Conservation (phyloP, 2,329 filamentous ascomycete species). For the Aspergillus quadricinctus region DNA sequence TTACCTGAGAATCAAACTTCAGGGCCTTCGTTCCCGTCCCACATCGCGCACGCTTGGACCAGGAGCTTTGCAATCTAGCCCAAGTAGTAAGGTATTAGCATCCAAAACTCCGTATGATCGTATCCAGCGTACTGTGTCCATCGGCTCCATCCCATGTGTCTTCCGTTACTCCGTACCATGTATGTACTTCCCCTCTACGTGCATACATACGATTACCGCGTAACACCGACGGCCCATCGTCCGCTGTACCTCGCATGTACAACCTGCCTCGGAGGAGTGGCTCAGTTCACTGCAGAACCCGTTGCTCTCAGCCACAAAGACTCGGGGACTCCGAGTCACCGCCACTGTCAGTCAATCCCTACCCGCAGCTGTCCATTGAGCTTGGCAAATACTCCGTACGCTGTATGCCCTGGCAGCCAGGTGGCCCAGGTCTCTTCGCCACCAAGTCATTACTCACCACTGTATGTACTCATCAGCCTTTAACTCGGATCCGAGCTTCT, state of each 20-base stretch:
- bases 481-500: not conserved
- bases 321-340: conserved; percentile 6
- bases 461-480: not conserved
- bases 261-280: too few relatives aligned
- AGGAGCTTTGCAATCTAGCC: not conserved
- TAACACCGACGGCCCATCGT: not conserved
- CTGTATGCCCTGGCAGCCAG: too few relatives aligned
- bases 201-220: not conserved
- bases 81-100: not conserved
- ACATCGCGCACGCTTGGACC: conserved; percentile 12
- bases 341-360: not conserved
- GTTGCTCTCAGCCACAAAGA: not conserved
- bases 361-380: not conserved
- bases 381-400: not conserved
- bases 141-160: not conserved
- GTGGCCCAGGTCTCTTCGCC: not conserved
- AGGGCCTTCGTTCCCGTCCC: conserved; percentile 9
- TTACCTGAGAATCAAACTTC: not conserved
- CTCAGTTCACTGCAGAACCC: not conserved
- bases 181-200: not conserved
- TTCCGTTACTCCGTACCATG: not conserved
- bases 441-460: too few relatives aligned
- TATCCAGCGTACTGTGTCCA: not conserved
- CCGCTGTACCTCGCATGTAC: not conserved
- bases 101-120: not conserved